Evolutionary conservation across 2,329 filamentous ascomycete species (phyloP).

Genomic region (Annulohypoxylon truncatum): DNA sequence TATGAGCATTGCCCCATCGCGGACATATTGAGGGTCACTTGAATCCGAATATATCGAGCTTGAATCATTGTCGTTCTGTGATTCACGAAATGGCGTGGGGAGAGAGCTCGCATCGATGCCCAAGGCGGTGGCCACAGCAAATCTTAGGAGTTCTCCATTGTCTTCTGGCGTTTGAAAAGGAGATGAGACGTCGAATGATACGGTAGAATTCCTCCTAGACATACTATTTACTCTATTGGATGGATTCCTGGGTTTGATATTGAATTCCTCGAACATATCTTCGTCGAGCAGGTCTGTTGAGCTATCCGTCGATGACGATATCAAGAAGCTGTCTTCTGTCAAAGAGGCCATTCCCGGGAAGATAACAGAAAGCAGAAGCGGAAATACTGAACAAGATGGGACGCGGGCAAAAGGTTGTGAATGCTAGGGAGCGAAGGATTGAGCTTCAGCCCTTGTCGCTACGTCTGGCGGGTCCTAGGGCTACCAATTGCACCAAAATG

Average conservation of each 20-base stretch:
- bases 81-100: constrained; percentile 39
- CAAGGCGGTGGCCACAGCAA: constrained; percentile 47
- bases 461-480: not conserved
- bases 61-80: constrained; percentile 17
- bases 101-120: constrained; percentile 47
- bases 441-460: constrained; percentile 5
- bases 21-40: constrained; percentile 2
- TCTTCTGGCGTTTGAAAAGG: constrained; percentile 24
- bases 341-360: constrained; percentile 16
- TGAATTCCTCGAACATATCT: not conserved
- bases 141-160: constrained; percentile 41
- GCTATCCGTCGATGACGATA: constrained; percentile 24
- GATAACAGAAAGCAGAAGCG: not conserved
- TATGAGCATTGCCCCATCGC: not conserved
- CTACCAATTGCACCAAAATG: not conserved
- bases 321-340: constrained; percentile 24
- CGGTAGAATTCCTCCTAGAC: constrained; percentile 31
- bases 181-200: constrained; percentile 40
- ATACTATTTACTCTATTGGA: not conserved
- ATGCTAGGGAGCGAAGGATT: not conserved
- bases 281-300: constrained; percentile 10
- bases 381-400: not conserved
- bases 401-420: not conserved
- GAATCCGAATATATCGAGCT: constrained; percentile 23
- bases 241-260: not conserved